These are phyloP conservation scores for Pisolithus microcarpus DNA, from an alignment of 768 basidiomycete genomes.

Conservation along the genomic window DNA sequence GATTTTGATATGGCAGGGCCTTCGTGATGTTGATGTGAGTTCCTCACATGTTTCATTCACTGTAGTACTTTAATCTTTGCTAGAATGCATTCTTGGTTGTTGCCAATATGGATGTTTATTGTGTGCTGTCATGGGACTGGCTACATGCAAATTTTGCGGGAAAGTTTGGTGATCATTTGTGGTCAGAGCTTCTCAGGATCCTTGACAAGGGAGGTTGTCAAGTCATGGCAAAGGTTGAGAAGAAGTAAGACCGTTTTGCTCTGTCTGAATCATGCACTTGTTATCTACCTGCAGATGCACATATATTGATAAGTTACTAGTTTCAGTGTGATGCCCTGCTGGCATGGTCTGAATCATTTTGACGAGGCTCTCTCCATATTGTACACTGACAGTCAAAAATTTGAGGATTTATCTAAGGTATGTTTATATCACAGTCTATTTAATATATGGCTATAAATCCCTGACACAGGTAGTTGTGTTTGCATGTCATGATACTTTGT, in stretches of 20 bases:
- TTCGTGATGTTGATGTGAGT: too few species aligned
- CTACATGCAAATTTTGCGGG: constrained; percentile 8
- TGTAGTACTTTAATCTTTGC: neutral
- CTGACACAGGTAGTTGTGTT: neutral
- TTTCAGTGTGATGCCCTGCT: constrained; percentile 1
- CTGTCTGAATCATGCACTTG: too few species aligned
- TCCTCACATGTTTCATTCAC: neutral
- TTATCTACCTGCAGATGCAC: neutral
- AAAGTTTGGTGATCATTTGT: constrained; percentile 7
- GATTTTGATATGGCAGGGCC: too few species aligned
- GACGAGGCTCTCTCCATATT: constrained; percentile 13
- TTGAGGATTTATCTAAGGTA: constrained; percentile 23
- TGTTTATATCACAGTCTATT: neutral
- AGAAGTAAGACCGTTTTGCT: neutral
- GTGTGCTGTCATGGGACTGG: constrained; percentile 7
- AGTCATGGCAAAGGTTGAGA: neutral
- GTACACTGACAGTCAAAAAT: constrained; percentile 32
- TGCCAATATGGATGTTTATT: neutral
- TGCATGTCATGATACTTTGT: constrained; percentile 12
- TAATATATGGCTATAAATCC: neutral
- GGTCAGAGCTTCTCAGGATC: neutral
- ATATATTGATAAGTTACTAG: neutral
- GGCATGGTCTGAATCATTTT: constrained; percentile 5
- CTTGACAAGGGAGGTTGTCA: neutral
- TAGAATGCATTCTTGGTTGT: neutral